Evolutionary conservation across 2,329 filamentous ascomycete genomes (phyloP), one percentile per base, ranked within the genome.

Genomic region (Trichoderma koningii): DNA sequence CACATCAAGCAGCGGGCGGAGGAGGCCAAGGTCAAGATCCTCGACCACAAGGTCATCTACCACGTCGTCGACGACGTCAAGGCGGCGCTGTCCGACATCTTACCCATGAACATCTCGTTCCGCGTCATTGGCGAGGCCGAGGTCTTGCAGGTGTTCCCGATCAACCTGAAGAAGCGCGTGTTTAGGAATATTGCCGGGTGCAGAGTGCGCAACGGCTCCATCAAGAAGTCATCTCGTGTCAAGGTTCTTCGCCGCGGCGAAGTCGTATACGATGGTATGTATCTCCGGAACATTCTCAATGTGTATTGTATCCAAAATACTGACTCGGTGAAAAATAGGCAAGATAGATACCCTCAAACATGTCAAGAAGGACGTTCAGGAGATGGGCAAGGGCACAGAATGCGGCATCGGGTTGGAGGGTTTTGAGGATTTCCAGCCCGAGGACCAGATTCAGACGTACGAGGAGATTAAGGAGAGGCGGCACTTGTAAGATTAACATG

Each of bases 331-430:
- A 10, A 6, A 2, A 34, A 41, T 66, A 97, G 94, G 93, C 69
- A 84, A 83, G 59, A 85, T 98, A 50, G 84, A 87, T 19, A 91
- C 91, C 1, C 86, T 99, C 66, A 97, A 95, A 80, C 91, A 96
- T 72, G 87, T 90, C 76, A 97, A 98, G 83, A 96, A 96, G 76
- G 92, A 97, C 69, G 91, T 95, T 34, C 81, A 82, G 52, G 92
- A 97, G 73, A 95, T 96, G 87, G 88, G 87, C 72, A 98, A 96
- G 78, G 93, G 93, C 66, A 87, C 85, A n/a, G 95, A 99, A 77
- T 99, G 95, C 72, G 95, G 95, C 69, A 89, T 99, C 70, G 88
- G 87, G 60, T 94, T 99, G 72, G 87, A 89, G 3, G 84, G 82
- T 38, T 99, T 92, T 87, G 83, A 89, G 55, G 90, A 87, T 23